phyloP scores from a whole-genome alignment of 257 asterid genomes.

The Handroanthus guayacan region DNA sequence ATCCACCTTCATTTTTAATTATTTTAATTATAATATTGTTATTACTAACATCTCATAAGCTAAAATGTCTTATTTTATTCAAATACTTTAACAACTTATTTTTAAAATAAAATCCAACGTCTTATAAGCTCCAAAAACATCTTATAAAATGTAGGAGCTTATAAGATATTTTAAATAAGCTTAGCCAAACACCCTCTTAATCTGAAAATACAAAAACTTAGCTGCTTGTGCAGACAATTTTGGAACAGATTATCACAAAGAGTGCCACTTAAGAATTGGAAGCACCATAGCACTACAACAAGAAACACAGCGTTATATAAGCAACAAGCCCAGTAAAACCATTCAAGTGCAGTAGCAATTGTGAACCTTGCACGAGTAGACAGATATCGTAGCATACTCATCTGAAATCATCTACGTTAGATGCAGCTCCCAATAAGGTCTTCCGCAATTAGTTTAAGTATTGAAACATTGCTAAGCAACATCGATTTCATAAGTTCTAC shows the following conservation, averaged over 20 bases:
- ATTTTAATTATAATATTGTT: too few species aligned
- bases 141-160: too few species aligned
- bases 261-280: background rate
- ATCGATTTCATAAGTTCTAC: slow-evolving; percentile 15
- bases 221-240: background rate
- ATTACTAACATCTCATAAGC: too few species aligned
- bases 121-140: too few species aligned
- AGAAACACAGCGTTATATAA: background rate
- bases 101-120: too few species aligned
- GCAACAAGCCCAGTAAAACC: background rate
- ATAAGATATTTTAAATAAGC: too few species aligned
- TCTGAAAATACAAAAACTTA: background rate
- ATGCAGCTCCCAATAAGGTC: background rate
- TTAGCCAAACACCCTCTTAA: background rate
- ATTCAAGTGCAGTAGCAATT: background rate
- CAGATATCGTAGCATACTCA: background rate
- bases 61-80: too few species aligned
- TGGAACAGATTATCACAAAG: background rate
- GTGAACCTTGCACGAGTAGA: background rate
- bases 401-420: background rate
- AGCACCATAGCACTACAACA: background rate
- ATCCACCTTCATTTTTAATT: too few species aligned
- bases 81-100: too few species aligned
- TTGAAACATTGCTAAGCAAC: slow-evolving; percentile 1
- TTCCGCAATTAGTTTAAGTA: background rate